Evolutionary conservation across 257 asterid genomes (phyloP), one percentile per base, ranked within the genome.

Genomic region (Eustoma russellianum): DNA sequence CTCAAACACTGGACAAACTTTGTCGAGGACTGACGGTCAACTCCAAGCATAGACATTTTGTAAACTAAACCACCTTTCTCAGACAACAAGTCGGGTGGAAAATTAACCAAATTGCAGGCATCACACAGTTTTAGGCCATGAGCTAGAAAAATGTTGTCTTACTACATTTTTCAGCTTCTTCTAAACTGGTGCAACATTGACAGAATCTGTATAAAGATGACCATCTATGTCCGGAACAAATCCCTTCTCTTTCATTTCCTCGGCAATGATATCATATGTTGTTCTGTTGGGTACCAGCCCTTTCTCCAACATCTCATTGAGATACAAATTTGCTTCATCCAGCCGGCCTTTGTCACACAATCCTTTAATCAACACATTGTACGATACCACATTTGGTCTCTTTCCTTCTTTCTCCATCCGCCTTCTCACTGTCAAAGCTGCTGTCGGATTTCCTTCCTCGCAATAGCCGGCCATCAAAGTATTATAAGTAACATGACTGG

Each of bases 251-350:
- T 78, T 73, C 92, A 86, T 91, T 62, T 74, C 84, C 70, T 78
- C 83, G 59, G 75, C 76, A 57, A 90, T 78, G 58, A 82, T 68
- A 58, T 86, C 93, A 62, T 87, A 91, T 6, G 98, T 84, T 17
- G 67, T 66, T 50, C 78, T 67, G 55, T 84, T 87, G 40, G 97
- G 95, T 44, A 74, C 75, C 66, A 91, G 64, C 46, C 98, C 98
- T 64, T 77, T 91, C 79, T 82, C 98, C 83, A 87, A 61, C 98
- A 87, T 87, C 85, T 87, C 94, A 28, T 87, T 87, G 51, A 91
- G 83, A 70, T 69, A 64, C 15, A 48, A 19, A 40, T 87, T 84
- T 44, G 98, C 95, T 62, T 80, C 81, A 60, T 84, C 88, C 65
- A 84, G 61, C 64, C 78, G 84, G 40, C 76, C 76, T 12, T 71